Base-by-base conservation (phyloP, 2,329 filamentous ascomycete genomes). In the Cercospora zeina region DNA sequence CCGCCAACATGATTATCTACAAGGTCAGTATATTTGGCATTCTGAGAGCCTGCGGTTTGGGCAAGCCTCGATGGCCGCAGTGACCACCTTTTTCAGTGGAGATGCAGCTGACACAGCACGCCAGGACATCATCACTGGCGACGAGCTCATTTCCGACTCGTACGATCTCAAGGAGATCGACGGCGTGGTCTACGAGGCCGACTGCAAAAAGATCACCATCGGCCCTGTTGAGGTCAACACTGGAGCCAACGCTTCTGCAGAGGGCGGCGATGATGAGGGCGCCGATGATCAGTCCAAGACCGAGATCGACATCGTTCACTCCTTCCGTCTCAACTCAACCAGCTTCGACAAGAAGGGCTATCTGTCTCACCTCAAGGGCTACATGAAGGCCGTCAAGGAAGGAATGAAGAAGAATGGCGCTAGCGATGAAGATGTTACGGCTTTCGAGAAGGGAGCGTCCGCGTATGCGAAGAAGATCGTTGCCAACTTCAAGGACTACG, bases 91-190 rank as follows among this genome's bases (percentile, higher is more conserved):
- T 54, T 54, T 56, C 57, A 30, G 24, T 54, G 39, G 54, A 58
- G 24, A 49, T 51, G 42, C 36, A 61, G 61, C 65, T 68, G 54
- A 68, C 61, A 51, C 14, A 16, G 16, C 51, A 51, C 58, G 37
- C 55, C 34, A 99, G 95, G 95, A 99, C 78, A 81, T 95, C 73
- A 78, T 97, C 80, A 90, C 86, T 79, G 90, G 82, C 70, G 93
- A 97, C 82, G 95, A 99, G 89, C 85, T 99, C 79, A 88, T 97
- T 87, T 96, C 95, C 75, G 93, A 97, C 82, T 95, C 90, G 71
- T 97, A 89, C 83, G 83, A 92, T 72, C 79, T 96, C 76, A 91
- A 90, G 82, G 83, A 89, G 78, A 77, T 93, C 67, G 90, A 93
- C 78, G 87, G 86, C 70, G 82, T 90, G 71, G 87, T 89, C 73